Base-by-base conservation (phyloP, 2,329 filamentous ascomycete species). In the Albifimbria verrucaria region DNA sequence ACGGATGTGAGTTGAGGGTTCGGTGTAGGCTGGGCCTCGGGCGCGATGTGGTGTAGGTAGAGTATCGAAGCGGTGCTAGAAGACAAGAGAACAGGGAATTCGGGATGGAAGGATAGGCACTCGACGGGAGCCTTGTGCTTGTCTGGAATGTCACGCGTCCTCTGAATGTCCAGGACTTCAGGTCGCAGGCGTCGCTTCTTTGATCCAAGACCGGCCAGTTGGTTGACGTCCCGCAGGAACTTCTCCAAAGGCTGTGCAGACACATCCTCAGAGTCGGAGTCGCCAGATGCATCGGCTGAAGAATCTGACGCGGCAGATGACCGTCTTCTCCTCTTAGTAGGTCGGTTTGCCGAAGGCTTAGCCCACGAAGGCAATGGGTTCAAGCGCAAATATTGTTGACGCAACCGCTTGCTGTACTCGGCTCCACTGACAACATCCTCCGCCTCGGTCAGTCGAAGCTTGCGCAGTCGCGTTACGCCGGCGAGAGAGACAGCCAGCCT, bases 1-100 rank as follows among this genome's bases (percentile, higher is more conserved):
- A 97, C 82, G 15, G 92, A 95, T 1, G 93, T 97, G 52, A 97
- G 80, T 39, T 92, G 85, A 7, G 93, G 94, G 68, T 97, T 95
- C 18, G 92, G 90, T 28, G 84, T 88, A 32, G 88, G 87, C 63
- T 83, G 83, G 22, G 87, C 88, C 49, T 82, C 83, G 43, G 88
- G 89, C 39, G 88, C 87, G 61, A 97, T 84, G 68, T 97, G 92
- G 71, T 99, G 92, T 45, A 99, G 81, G 69, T 89, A 92, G 51
- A 97, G 80, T 4, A 92, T 88, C 20, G 90, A 90, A 49, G 91
- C 89, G 51, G 87, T 88, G 55, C 92, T 94, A 12, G 92, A 91
- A 22, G 94, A 96, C 54, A 97, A 83, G 24, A 99, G 83, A 17
- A 99, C 86, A 4, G 94, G 91, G 66, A 92, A 88, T 60, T 86